Evolutionary conservation across 805 yeast genomes (phyloP), one percentile per base, ranked within the genome.

Genomic region (Candida namnaoensis): DNA sequence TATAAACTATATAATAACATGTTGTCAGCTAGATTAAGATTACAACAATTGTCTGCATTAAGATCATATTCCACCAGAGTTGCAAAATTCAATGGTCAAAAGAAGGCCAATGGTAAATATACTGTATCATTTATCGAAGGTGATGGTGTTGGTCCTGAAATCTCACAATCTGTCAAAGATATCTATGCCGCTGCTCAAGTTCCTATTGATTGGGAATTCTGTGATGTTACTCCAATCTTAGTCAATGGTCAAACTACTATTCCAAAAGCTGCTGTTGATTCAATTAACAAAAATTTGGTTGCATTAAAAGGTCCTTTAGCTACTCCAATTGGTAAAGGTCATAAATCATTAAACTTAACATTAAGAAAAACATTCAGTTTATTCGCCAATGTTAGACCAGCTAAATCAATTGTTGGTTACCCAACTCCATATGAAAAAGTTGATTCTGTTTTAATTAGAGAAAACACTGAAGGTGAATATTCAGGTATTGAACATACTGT

Each of bases 391-490:
- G 95, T 93, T 44, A 85, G 97, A 72, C 98, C 97, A 42, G 93
- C 97, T 66, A 85, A 85, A 69, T 84, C 95, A 46, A 78, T 93
- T 53, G 84, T 77, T 48, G 99, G 99, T 61, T 90, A 78, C 80
- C 76, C 88, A 67, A 93, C 98, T 47, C 95, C 71, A 28, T 68
- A 68, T 50, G 73, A 72, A 52, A 76, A 85, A 64, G 98, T 93
- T 50, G 95, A 93, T 70, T 83, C 96, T 49, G 96, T 91, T 33
- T 74, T 93, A 58, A 90, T 93, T 66, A 88, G 99, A 78, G 99
- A 93, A 74, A 93, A 93, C 80, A 91, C 99, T 51, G 98, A 93
- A 70, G 99, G 99, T 75, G 99, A 91, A 72, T 91, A 91, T 74
- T 90, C 97, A 30, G 99, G 99, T 71, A 90, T 93, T 56, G 99